A percentile compares a stretch with the other conserved stretches of the same genome.
These are phyloP conservation scores for Candida sanyaensis DNA, from an alignment of 1,139 yeast genomes.

Conservation along the genomic window DNA sequence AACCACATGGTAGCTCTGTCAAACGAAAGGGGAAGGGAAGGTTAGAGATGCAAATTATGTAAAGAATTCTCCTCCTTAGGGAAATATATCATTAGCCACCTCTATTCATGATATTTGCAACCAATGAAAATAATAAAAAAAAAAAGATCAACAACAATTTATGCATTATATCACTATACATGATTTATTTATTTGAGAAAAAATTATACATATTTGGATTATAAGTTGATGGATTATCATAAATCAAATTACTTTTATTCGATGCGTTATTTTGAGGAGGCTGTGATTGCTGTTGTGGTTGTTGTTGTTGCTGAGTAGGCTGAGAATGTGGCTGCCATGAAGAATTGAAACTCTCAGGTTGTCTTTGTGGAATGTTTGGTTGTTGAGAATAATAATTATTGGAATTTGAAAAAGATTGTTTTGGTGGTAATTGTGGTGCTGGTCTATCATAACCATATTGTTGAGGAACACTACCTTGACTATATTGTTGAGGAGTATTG, in stretches of 20 bases:
- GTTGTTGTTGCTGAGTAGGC: constrained; percentile 12
- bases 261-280: constrained; percentile 3
- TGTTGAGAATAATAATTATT: neutral
- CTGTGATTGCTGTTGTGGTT: constrained; percentile 11
- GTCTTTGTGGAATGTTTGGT: constrained; percentile 1
- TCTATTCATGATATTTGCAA: neutral
- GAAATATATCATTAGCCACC: too few species aligned
- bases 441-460: constrained; percentile 11
- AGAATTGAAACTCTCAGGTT: constrained; percentile 1
- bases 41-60: too few species aligned
- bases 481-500: too few species aligned
- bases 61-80: too few species aligned
- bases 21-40: too few species aligned
- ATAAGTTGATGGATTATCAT: constrained; percentile 50
- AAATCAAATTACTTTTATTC: constrained; percentile 29
- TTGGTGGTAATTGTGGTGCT: constrained; percentile 25
- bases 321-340: constrained; percentile 9
- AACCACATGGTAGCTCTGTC: too few species aligned
- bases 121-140: neutral
- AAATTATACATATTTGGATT: constrained; percentile 51
- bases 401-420: constrained; percentile 8
- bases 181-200: constrained; percentile 22
- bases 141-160: too few species aligned
- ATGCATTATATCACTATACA: too few species aligned
- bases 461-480: neutral